Percentiles rank a stretch among this genome's conserved stretches.
Evolutionary conservation across 108 stramenopile species (phyloP).

Genomic region (Discostella pseudostelligera): DNA sequence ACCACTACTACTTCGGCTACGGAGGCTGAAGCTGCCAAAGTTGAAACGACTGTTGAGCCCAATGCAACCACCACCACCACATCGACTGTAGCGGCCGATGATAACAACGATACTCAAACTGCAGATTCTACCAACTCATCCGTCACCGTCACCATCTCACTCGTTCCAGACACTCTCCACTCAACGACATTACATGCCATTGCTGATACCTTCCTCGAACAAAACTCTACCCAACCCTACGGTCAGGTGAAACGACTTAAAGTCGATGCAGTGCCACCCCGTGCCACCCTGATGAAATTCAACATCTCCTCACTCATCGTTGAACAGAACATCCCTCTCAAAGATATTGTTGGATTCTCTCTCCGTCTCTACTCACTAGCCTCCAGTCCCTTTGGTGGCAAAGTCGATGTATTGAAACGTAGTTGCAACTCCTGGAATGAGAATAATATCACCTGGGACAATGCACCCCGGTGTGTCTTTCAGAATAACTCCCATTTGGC

Average conservation of each 20-base stretch:
- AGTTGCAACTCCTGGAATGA: conserved; percentile 8
- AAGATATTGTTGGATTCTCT: not conserved
- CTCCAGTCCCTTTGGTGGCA: not conserved
- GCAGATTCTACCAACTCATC: not conserved
- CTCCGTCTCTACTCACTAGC: not conserved
- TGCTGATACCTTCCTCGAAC: conserved; percentile 5
- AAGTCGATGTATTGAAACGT: conserved; percentile 1
- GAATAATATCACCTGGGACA: not conserved
- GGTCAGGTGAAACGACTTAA: not conserved
- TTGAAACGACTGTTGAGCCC: no score
- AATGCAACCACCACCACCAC: no score
- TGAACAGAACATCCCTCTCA: not conserved
- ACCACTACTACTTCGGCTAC: no score
- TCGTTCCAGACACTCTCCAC: not conserved
- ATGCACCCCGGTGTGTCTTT: conserved; percentile 4
- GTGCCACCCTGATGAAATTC: conserved; percentile 4
- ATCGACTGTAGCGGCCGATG: no score
- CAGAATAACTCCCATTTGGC: conserved; percentile 2
- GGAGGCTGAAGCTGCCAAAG: no score
- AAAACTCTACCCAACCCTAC: not conserved
- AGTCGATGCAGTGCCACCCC: not conserved
- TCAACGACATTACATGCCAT: not conserved
- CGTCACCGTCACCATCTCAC: not conserved
- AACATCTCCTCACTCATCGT: not conserved
- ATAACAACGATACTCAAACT: no score